phyloP scores from a whole-genome alignment of 805 yeast genomes.

The Candida michaelii region DNA sequence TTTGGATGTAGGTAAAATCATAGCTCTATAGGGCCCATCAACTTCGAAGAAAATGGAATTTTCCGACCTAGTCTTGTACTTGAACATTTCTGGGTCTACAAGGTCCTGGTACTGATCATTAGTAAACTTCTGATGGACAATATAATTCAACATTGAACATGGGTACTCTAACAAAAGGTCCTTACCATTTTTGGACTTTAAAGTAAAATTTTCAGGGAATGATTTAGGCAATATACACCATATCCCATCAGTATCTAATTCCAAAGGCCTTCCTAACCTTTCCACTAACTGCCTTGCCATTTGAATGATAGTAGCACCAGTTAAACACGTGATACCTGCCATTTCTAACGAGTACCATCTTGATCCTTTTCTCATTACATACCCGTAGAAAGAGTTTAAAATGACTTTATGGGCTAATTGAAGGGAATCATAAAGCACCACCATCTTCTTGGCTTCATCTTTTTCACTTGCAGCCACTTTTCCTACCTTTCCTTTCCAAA shows the following conservation, averaged over 20 bases:
- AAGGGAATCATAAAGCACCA: conserved; percentile 87
- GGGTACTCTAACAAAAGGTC: conserved; percentile 81
- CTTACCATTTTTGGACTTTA: conserved; percentile 76
- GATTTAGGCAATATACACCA: conserved; percentile 97
- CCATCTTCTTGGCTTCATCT: conserved; percentile 94
- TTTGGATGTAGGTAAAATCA: conserved; percentile 94
- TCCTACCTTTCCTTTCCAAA: conserved; percentile 82
- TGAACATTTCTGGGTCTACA: conserved; percentile 63
- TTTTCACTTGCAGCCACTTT: conserved; percentile 56
- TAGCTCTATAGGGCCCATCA: conserved; percentile 97
- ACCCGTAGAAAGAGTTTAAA: conserved; percentile 94
- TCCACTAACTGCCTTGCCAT: conserved; percentile 93
- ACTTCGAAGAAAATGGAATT: conserved; percentile 97
- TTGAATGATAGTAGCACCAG: conserved; percentile 97
- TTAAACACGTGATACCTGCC: conserved; percentile 98
- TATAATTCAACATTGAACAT: conserved; percentile 91
- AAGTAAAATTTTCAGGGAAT: conserved; percentile 84
- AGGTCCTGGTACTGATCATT: conserved; percentile 92
- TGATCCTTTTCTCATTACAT: conserved; percentile 98
- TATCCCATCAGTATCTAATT: conserved; percentile 97
- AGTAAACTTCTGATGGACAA: conserved; percentile 88
- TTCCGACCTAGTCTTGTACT: conserved; percentile 78
- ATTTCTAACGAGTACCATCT: conserved; percentile 99
- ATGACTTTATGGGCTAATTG: conserved; percentile 97
- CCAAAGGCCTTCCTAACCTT: conserved; percentile 90